These are phyloP conservation scores for Populus alba DNA, from an alignment of 345 rosid genomes.

Conservation along the genomic window DNA sequence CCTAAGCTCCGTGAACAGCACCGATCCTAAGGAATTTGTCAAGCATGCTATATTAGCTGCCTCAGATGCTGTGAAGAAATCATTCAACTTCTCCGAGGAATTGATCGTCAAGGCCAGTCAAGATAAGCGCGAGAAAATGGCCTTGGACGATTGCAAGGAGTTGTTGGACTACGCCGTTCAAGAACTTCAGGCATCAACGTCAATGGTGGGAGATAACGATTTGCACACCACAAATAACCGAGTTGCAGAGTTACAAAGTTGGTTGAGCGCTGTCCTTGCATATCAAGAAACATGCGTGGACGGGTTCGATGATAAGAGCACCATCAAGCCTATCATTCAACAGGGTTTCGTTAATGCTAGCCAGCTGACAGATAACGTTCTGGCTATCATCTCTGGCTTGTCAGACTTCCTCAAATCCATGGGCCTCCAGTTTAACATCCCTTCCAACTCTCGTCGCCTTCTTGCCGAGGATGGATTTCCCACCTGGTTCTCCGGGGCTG, in stretches of 20 bases:
- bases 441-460: constrained; percentile 40
- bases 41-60: constrained; percentile 5
- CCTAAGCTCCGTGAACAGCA: constrained; percentile 3
- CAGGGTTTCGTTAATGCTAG: constrained; percentile 1
- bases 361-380: constrained; percentile 9
- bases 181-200: constrained; percentile 3
- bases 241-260: background rate
- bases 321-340: background rate
- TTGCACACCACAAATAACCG: background rate
- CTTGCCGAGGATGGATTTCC: constrained; percentile 40
- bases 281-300: constrained; percentile 19
- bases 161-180: constrained; percentile 7
- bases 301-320: constrained; percentile 1
- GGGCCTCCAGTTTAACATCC: constrained; percentile 28
- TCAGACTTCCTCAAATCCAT: constrained; percentile 28
- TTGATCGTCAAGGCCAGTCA: background rate
- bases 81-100: constrained; percentile 1
- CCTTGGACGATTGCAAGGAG: constrained; percentile 15
- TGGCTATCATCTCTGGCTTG: constrained; percentile 22
- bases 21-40: constrained; percentile 16
- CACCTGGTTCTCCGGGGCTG: constrained; percentile 58
- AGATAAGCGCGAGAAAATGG: constrained; percentile 1
- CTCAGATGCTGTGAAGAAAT: constrained; percentile 2
- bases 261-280: constrained; percentile 16
- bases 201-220: background rate